Base-by-base conservation (phyloP, 106 monocot species). In the Allium cepa region DNA sequence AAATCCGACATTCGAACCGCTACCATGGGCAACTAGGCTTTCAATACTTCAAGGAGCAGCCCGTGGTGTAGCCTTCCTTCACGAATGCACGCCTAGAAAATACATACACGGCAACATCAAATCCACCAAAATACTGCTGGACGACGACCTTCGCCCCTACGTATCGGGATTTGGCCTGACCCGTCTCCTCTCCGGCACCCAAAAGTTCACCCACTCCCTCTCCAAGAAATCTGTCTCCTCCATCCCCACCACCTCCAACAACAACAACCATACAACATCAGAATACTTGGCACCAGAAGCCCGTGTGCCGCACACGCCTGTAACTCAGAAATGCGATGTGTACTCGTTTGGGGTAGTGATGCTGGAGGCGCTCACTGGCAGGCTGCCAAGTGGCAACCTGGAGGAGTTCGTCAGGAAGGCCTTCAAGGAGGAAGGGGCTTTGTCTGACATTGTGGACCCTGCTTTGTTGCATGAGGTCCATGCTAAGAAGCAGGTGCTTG, bases 371-470 rank as follows among this genome's bases (percentile, higher is more conserved):
- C 74, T 87, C 50, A 94, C 94, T 1, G 94, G 94, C 28, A 77
- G 82, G 63, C 11, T 58, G 15, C 77, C 84, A 7, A 79, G 71
- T 53, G 53, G 51, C 53, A 45, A 68, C 9, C 65, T 57, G 50
- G 73, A 67, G 8, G 75, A 69, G 7, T 87, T 80, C 64, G 90
- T 94, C 56, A 73, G 90, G 50, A 12, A 66, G 18, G 87, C 90
- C 16, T 94, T 94, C 65, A 83, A 79, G 82, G 94, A 94, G 75
- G 87, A 85, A 63, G 52, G 82, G 68, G 87, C 94, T 6, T 69
- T 94, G 47, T 90, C 90, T 56, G 94, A 94, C 75, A 74, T 94
- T 53, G 87, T 94, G 10, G 94, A 94, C 69, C 90, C 90, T 4
- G 45, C 80, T n/a, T 73, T 94, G 49, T 76, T 87, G 11, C 80